phyloP scores from a whole-genome alignment of 331 rosid species.

The Acacia concinna region DNA sequence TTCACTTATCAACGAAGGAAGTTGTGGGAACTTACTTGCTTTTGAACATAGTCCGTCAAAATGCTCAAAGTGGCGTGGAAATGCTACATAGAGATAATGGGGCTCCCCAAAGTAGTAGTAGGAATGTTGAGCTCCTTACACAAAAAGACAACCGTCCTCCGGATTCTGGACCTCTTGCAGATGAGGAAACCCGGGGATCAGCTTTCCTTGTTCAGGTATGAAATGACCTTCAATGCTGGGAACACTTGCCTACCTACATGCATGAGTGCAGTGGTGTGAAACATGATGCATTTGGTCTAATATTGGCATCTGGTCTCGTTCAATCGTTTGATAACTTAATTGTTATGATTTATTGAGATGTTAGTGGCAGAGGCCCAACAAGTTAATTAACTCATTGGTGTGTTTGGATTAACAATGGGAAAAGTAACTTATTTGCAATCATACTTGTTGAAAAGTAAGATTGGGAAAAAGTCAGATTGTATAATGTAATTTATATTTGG shows the following conservation, averaged over 20 bases:
- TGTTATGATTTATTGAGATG: conserved; percentile 24
- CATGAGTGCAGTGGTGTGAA: conserved; percentile 16
- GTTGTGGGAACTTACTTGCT: conserved; percentile 36
- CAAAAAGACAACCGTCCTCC: conserved; percentile 38
- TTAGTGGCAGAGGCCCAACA: background rate
- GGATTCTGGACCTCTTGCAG: conserved; percentile 38
- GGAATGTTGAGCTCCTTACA: conserved; percentile 35
- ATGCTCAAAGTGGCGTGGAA: conserved; percentile 42
- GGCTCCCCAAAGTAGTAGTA: conserved; percentile 30
- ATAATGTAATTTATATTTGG: too few species aligned
- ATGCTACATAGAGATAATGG: conserved; percentile 35
- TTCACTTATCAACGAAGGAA: conserved; percentile 31
- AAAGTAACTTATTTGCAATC: too few species aligned
- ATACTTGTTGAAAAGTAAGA: too few species aligned
- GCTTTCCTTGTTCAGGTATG: conserved; percentile 75
- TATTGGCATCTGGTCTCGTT: conserved; percentile 20
- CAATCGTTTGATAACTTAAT: conserved; percentile 15
- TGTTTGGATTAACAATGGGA: too few species aligned
- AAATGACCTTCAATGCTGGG: conserved; percentile 22
- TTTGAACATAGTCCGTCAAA: conserved; percentile 43
- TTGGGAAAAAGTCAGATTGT: too few species aligned
- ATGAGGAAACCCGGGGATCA: conserved; percentile 71
- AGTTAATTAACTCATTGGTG: background rate
- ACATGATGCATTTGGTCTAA: conserved; percentile 20
- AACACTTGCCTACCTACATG: conserved; percentile 27